Percentiles rank a stretch among this genome's conserved stretches.
These are phyloP conservation scores for Volvariella volvacea DNA, from an alignment of 1,284 basidiomycete species.

Conservation along the genomic window DNA sequence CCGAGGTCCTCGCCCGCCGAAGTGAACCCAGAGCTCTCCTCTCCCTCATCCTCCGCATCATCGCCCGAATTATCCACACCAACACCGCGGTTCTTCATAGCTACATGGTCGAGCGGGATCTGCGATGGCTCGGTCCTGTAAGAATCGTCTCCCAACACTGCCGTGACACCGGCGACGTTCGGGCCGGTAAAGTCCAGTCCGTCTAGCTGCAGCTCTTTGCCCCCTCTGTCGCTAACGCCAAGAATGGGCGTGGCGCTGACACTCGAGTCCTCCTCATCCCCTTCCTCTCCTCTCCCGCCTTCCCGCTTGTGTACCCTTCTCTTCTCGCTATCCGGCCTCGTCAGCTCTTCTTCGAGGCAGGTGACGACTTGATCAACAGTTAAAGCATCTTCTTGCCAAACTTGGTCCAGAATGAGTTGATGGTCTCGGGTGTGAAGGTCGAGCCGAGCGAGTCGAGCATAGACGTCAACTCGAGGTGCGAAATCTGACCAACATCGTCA, in stretches of 20 bases:
- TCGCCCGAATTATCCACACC: slow-evolving; percentile 13
- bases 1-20: slow-evolving; percentile 5
- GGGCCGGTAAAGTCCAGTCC: slow-evolving; percentile 63
- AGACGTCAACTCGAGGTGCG: slow-evolving; percentile 84
- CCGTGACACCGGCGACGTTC: slow-evolving; percentile 11
- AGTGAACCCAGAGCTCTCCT: slow-evolving; percentile 13
- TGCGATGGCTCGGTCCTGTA: slow-evolving; percentile 40
- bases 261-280: slow-evolving; percentile 32
- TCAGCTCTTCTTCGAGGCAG: slow-evolving; percentile 77
- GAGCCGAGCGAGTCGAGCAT: slow-evolving; percentile 98
- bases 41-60: slow-evolving; percentile 21
- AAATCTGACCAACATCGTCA: slow-evolving; percentile 77
- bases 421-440: slow-evolving; percentile 77
- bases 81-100: slow-evolving; percentile 7
- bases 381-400: slow-evolving; percentile 73
- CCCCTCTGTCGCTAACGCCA: slow-evolving; percentile 23
- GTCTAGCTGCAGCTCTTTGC: slow-evolving; percentile 40
- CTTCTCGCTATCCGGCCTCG: slow-evolving; percentile 66
- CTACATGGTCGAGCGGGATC: slow-evolving; percentile 30
- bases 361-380: slow-evolving; percentile 74
- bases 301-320: slow-evolving; percentile 29
- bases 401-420: slow-evolving; percentile 75
- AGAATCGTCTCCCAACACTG: slow-evolving; percentile 15
- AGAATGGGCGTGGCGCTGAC: slow-evolving; percentile 42
- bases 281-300: too few relatives aligned